Percentiles rank a stretch among this genome's conserved stretches.
Conservation (phyloP, 2,329 filamentous ascomycete genomes). For the Stemphylium lycopersici region DNA sequence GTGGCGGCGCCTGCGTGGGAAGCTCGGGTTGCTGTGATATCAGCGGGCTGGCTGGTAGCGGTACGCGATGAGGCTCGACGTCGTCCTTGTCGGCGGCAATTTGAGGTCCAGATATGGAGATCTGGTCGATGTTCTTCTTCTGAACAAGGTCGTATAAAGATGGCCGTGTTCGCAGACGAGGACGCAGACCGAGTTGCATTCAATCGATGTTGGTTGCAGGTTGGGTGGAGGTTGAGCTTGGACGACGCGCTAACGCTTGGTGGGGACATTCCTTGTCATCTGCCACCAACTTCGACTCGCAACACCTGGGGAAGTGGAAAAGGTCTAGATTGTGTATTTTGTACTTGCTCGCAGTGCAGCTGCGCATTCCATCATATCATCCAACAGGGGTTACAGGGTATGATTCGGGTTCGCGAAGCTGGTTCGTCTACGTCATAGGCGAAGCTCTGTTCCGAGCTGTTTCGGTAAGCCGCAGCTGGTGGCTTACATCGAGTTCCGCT, state of each 20-base stretch:
- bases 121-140: constrained; percentile 55
- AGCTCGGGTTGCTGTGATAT: constrained; percentile 38
- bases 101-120: constrained; percentile 46
- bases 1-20: constrained; percentile 28
- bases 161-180: constrained; percentile 64
- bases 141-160: constrained; percentile 68
- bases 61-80: constrained; percentile 38
- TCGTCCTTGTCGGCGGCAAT: constrained; percentile 32
- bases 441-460: constrained; percentile 9
- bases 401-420: background rate
- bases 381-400: background rate
- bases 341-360: background rate
- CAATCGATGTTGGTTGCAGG: constrained; percentile 40
- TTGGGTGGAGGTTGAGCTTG: constrained; percentile 20
- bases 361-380: background rate
- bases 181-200: constrained; percentile 63
- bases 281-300: constrained; percentile 3
- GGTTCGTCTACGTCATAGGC: constrained; percentile 23
- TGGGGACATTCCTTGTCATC: constrained; percentile 22
- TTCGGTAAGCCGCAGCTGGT: constrained; percentile 1
- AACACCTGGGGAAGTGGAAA: background rate
- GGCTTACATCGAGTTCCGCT: constrained; percentile 2
- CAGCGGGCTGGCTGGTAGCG: constrained; percentile 45
- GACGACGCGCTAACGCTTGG: constrained; percentile 20
- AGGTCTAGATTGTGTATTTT: background rate